Conservation (phyloP, 2,329 filamentous ascomycete genomes). For the Decorospora gaudefroyi region DNA sequence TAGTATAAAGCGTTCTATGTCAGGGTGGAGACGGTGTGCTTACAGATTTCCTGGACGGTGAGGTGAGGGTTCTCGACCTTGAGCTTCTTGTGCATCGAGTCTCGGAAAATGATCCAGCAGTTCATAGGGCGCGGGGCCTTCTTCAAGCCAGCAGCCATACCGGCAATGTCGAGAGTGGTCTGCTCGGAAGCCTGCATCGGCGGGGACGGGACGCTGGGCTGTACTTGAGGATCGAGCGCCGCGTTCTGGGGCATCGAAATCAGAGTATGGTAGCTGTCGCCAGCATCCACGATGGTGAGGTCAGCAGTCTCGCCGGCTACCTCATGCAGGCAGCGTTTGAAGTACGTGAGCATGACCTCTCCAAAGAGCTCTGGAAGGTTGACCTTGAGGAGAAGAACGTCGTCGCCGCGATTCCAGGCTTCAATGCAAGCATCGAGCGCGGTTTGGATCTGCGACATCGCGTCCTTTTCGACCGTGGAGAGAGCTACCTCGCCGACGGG, state of each 20-base stretch:
- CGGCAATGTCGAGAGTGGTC: not conserved
- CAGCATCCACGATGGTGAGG: slow-evolving; percentile 6
- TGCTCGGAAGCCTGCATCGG: not conserved
- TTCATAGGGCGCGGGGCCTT: slow-evolving; percentile 37
- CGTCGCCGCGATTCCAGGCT: slow-evolving; percentile 9
- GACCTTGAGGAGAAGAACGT: slow-evolving; percentile 8
- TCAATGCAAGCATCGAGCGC: slow-evolving; percentile 13
- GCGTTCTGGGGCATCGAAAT: slow-evolving; percentile 15
- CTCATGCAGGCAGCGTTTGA: slow-evolving; percentile 8
- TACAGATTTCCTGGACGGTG: slow-evolving; percentile 33
- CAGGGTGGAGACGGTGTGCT: slow-evolving; percentile 7
- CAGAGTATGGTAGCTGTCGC: slow-evolving; percentile 12
- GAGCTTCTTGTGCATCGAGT: slow-evolving; percentile 25
- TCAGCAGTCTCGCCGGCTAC: slow-evolving; percentile 9
- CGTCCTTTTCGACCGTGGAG: slow-evolving; percentile 1
- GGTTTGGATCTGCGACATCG: slow-evolving; percentile 12
- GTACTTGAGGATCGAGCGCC: not conserved
- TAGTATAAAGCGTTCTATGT: slow-evolving; percentile 1
- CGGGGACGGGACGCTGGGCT: not conserved
- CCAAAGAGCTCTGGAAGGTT: slow-evolving; percentile 20
- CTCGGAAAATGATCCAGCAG: slow-evolving; percentile 33
- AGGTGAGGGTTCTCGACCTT: slow-evolving; percentile 23
- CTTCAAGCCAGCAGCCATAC: slow-evolving; percentile 10
- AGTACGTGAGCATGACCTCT: slow-evolving; percentile 11
- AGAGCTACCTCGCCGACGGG: not conserved